A percentile compares a stretch with the other conserved stretches of the same genome.
phyloP scores from a whole-genome alignment of 2,329 filamentous ascomycete species.

The Diaporthe sp. region DNA sequence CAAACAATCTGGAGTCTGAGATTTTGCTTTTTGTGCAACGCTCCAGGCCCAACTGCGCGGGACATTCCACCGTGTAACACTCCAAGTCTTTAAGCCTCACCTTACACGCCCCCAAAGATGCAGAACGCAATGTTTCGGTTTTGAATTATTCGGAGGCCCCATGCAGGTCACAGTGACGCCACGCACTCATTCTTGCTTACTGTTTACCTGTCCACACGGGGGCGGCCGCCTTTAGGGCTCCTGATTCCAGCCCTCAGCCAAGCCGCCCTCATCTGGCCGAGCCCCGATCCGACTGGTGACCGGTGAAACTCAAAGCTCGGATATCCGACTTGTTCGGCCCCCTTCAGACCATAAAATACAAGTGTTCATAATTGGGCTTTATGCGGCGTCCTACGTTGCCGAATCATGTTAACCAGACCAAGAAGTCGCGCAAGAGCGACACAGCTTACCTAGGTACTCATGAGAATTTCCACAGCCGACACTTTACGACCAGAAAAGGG shows the following conservation, averaged over 20 bases:
- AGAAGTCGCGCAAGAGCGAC: not conserved
- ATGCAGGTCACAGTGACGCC: not conserved
- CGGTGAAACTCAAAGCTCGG: not conserved
- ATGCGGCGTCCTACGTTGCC: too few species aligned
- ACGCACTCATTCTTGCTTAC: not conserved
- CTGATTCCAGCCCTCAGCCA: not conserved
- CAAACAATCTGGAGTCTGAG: not conserved
- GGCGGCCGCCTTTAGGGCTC: not conserved
- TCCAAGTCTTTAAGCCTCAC: not conserved
- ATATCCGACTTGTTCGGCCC: not conserved
- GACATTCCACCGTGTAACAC: not conserved
- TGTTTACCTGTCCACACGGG: not conserved
- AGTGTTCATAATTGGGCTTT: not conserved
- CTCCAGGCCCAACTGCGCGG: not conserved
- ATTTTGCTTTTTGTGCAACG: not conserved
- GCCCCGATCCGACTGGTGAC: not conserved
- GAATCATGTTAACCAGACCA: not conserved
- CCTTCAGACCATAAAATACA: not conserved
- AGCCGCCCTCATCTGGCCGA: too few species aligned
- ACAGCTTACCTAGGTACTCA: too few species aligned
- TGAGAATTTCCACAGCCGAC: not conserved
- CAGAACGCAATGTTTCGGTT: not conserved
- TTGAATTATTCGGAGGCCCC: too few species aligned
- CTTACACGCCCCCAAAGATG: not conserved
- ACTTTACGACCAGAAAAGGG: too few species aligned